Evolutionary conservation across 2,329 filamentous ascomycete genomes (phyloP).

Genomic region (Verticillium dahliae): DNA sequence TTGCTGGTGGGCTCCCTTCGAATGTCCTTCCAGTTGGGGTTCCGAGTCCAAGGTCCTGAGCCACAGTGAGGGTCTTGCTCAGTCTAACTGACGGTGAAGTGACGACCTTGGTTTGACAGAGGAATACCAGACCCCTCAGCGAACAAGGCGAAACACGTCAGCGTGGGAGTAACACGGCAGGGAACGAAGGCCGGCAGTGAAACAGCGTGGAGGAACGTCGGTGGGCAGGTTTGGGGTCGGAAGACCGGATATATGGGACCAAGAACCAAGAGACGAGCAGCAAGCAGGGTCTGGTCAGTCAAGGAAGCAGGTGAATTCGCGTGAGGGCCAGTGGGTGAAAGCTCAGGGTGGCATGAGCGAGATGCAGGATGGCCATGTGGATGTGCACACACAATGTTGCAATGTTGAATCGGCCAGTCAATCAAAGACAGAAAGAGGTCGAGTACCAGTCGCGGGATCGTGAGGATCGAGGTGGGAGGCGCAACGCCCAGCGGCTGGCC

Average conservation of each 20-base stretch:
- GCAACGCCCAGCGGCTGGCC: constrained; percentile 35
- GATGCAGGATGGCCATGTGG: constrained; percentile 23
- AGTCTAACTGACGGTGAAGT: background rate
- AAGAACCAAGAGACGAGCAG: constrained; percentile 21
- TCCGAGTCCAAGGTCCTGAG: background rate
- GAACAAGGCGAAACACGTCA: constrained; percentile 5
- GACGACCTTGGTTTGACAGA: constrained; percentile 3
- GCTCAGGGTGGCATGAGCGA: constrained; percentile 8
- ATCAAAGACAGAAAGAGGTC: constrained; percentile 16
- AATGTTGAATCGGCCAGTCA: constrained; percentile 5
- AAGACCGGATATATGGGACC: constrained; percentile 14
- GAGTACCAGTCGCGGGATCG: constrained; percentile 8
- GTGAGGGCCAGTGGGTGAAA: background rate
- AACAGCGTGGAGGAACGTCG: background rate
- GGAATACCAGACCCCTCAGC: constrained; percentile 19
- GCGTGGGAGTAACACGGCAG: constrained; percentile 2
- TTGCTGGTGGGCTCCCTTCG: background rate
- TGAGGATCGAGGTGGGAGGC: constrained; percentile 15
- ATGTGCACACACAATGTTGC: constrained; percentile 7
- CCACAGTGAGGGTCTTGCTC: background rate
- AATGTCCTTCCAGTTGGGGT: background rate
- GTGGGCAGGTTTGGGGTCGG: constrained; percentile 3
- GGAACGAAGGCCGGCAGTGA: constrained; percentile 8
- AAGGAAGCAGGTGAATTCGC: constrained; percentile 51
- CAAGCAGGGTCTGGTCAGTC: constrained; percentile 62